Evolutionary conservation across 192 early-diverging fungal genomes (phyloP), one percentile per base, ranked within the genome.

Genomic region (Mortierella hygrophila): DNA sequence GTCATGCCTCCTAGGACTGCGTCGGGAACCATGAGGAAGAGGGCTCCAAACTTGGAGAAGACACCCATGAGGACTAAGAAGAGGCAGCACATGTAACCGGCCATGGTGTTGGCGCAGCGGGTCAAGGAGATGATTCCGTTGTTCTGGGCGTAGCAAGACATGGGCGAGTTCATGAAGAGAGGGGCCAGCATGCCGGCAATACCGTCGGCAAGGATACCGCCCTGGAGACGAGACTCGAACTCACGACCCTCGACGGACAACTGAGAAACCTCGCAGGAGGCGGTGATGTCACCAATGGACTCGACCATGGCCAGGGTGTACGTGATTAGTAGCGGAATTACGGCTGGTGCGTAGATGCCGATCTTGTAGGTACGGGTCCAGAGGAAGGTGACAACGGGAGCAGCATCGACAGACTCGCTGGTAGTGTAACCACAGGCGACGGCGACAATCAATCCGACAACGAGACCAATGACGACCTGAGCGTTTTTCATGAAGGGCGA

Each of bases 41-140:
- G 81, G 3, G 88, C 91, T 49, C 88, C 92, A 54, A 92, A 88
- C 60, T 92, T 92, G 42, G 84, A 77, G 72, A 92, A 91, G 65
- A 92, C 81, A 47, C 91, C 91, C 83, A 88, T 89, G 23, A 92
- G 87, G 29, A 92, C 72, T 72, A 92, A 79, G 79, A 90, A 89
- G 37, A 86, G 16, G 73, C 92, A 92, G 65, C 91, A 92, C 82
- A 89, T 88, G 54, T 91, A 92, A 9, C 91, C 91, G 32, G 91
- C 91, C 68, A 80, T 72, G 40, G 88, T 85, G 72, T 91, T 92
- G 70, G 91, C 91, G 42, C 91, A 92, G 65, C 91, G 81, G 23
- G 91, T 92, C 38, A 92, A 70, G 4, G 91, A 90, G 52, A 92
- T 92, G 82, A 92, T 88, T 47, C 91, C 91, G 71, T 92, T 92